Evolutionary conservation across 805 yeast species (phyloP), one percentile per base, ranked within the genome.

Genomic region (Saccharomyces jurei): DNA sequence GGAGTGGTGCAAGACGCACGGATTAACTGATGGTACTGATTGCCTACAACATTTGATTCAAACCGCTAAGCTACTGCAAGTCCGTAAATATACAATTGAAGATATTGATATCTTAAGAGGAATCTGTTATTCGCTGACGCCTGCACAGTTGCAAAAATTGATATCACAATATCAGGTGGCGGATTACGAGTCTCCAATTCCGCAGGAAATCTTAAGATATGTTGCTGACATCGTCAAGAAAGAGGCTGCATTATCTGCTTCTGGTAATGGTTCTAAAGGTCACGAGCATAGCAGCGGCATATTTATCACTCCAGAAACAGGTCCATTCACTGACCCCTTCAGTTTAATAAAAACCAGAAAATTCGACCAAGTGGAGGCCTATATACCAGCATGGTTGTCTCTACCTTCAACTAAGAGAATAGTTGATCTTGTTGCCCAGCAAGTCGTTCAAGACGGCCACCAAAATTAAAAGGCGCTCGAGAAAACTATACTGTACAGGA

Each of bases 1-100:
- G 71, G 99, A 94, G 74, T 94, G 99, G 99, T 92, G 98, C 73
- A 92, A 89, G 74, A 83, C 89, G 6, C 97, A 92, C 70, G 91
- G 87, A 52, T 82, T 94, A 58, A 86, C 87, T 51, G 96, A 91
- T 68, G 96, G 95, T 1, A 81, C 92, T 3, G 82, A 84, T 41
- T 84, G 89, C 66, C 79, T 94, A 68, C 84, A 85, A 58, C 97
- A 91, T 67, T 77, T 94, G 66, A 79, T 90, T 61, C 98, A 94
- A 73, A 92, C 96, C 22, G 91, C 97, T 44, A 94, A 94, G 74
- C 77, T 94, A 56, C 76, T 94, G 66, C 99, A 94, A 73, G 81
- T 94, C 68, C 83, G 95, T 71, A 94, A 94, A 77, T 86, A 85
- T 63, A 86, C 95, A 31, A 80, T 84, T 41, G 95, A 86, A 56